Conservation (phyloP, 2,329 filamentous ascomycete species). For the Cyanodermella asteris region DNA sequence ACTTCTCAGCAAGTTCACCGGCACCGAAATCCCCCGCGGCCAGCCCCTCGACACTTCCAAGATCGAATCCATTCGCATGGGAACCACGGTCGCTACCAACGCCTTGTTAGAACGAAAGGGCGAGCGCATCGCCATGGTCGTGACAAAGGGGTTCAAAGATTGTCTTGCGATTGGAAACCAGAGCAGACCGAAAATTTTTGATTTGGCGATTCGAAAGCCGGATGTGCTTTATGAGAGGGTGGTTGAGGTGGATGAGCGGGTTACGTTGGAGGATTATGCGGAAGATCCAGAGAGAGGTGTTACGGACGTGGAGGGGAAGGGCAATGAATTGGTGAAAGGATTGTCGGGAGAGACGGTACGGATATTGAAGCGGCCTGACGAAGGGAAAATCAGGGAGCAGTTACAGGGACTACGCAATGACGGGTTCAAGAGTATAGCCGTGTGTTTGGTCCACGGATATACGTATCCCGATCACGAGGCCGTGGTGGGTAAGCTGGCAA, state of each 20-base stretch:
- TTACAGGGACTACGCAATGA: constrained; percentile 44
- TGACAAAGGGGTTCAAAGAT: constrained; percentile 73
- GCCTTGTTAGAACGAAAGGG: constrained; percentile 77
- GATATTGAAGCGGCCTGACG: constrained; percentile 38
- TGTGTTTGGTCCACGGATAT: constrained; percentile 82
- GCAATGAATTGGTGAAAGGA: constrained; percentile 42
- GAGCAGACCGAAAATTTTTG: constrained; percentile 73
- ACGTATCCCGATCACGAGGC: constrained; percentile 76
- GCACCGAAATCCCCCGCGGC: constrained; percentile 56
- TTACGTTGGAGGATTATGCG: constrained; percentile 78
- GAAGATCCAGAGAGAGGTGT: constrained; percentile 53
- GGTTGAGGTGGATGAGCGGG: constrained; percentile 75
- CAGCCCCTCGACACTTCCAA: constrained; percentile 57
- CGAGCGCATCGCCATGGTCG: constrained; percentile 67
- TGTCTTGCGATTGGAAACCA: constrained; percentile 81
- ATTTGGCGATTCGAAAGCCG: constrained; percentile 66
- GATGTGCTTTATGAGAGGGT: constrained; percentile 71
- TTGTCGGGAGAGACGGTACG: constrained; percentile 55
- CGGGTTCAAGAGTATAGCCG: constrained; percentile 62
- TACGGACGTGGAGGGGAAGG: constrained; percentile 21
- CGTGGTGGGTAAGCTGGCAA: constrained; percentile 51
- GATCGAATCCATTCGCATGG: constrained; percentile 88
- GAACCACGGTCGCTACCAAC: constrained; percentile 86
- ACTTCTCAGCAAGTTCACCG: constrained; percentile 57
- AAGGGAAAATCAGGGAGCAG: constrained; percentile 32